Percentiles rank a stretch among this genome's conserved stretches.
Conservation (phyloP, 1,284 basidiomycete species). For the Fistulinella staudtii region DNA sequence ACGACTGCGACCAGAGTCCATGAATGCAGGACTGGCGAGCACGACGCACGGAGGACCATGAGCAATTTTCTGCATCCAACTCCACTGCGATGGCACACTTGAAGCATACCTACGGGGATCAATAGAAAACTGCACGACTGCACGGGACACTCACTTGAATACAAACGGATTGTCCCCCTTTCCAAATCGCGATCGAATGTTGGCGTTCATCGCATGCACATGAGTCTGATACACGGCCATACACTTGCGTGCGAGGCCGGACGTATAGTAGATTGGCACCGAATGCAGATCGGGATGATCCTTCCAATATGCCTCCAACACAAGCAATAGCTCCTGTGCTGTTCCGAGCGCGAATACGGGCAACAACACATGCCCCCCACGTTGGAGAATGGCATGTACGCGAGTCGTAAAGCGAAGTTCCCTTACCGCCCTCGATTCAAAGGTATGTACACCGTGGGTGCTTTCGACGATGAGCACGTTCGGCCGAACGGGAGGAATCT, state of each 20-base stretch:
- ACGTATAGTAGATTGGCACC: constrained; percentile 96
- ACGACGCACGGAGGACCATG: constrained; percentile 93
- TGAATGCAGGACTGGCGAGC: constrained; percentile 93
- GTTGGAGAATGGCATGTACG: constrained; percentile 86
- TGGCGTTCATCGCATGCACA: constrained; percentile 94
- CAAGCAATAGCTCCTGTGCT: constrained; percentile 91
- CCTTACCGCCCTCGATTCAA: constrained; percentile 90
- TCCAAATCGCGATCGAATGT: constrained; percentile 86
- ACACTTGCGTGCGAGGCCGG: constrained; percentile 93
- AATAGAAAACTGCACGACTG: neutral
- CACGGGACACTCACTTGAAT: constrained; percentile 69
- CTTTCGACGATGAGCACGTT: constrained; percentile 98
- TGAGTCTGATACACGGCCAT: constrained; percentile 99
- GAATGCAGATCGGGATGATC: constrained; percentile 94
- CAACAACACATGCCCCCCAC: constrained; percentile 92
- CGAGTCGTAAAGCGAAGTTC: constrained; percentile 89
- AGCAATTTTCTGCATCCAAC: constrained; percentile 83
- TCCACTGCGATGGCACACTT: constrained; percentile 74
- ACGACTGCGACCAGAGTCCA: constrained; percentile 88
- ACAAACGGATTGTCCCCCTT: constrained; percentile 93
- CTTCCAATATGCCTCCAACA: constrained; percentile 98
- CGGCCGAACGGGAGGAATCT: constrained; percentile 86
- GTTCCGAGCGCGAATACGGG: constrained; percentile 95
- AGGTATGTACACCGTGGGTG: constrained; percentile 94
- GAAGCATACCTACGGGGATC: constrained; percentile 67